These are phyloP conservation scores for Nicotiana otophora DNA, from an alignment of 257 asterid genomes.

Conservation along the genomic window DNA sequence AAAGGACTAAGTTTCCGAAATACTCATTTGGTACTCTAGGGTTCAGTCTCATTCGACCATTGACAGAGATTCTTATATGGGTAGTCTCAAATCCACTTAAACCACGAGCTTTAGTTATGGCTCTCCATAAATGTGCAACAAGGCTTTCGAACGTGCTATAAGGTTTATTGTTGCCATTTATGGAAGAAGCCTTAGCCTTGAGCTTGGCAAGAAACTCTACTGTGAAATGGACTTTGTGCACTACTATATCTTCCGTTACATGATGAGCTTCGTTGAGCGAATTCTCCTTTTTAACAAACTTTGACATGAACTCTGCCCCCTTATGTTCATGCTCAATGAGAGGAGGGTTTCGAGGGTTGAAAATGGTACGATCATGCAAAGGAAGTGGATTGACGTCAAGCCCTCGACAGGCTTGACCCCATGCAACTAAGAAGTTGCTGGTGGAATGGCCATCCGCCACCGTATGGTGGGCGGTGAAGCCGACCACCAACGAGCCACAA, in stretches of 20 bases:
- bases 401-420: conserved; percentile 75
- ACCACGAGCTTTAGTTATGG: conserved; percentile 64
- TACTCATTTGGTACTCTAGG: conserved; percentile 60
- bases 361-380: conserved; percentile 45
- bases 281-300: conserved; percentile 23
- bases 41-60: conserved; percentile 60
- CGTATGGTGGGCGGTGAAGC: conserved; percentile 70
- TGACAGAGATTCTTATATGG: conserved; percentile 57
- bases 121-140: conserved; percentile 77
- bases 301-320: conserved; percentile 49
- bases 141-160: conserved; percentile 76
- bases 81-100: conserved; percentile 46
- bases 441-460: conserved; percentile 78
- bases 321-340: conserved; percentile 48
- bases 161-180: conserved; percentile 29
- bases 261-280: conserved; percentile 24
- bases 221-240: conserved; percentile 53
- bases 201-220: conserved; percentile 49
- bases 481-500: conserved; percentile 79
- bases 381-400: conserved; percentile 41
- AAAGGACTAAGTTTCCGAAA: conserved; percentile 73
- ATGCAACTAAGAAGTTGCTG: conserved; percentile 66
- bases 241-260: conserved; percentile 40
- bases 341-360: conserved; percentile 56
- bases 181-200: conserved; percentile 53